phyloP scores from a whole-genome alignment of 2,329 filamentous ascomycete species.

The Apiospora kogelbergensis region DNA sequence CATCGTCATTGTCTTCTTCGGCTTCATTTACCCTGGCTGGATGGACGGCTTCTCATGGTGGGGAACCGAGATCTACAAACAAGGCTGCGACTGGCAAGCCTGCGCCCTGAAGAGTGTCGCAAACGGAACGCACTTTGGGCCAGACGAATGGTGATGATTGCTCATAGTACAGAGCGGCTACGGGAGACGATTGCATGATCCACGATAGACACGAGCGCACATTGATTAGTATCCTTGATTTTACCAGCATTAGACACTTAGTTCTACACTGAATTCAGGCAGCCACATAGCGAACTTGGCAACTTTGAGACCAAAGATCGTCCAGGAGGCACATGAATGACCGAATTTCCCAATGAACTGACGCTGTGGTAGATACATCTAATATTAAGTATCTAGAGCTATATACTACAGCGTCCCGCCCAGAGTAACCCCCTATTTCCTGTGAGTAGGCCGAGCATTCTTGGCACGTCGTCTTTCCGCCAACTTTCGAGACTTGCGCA shows the following conservation, averaged over 20 bases:
- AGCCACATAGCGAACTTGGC: background rate
- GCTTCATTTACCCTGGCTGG: constrained; percentile 77
- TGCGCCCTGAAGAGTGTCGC: constrained; percentile 68
- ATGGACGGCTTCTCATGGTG: constrained; percentile 78
- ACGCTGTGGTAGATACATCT: background rate
- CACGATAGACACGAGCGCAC: background rate
- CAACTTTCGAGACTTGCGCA: constrained; percentile 77
- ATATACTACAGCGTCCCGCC: background rate
- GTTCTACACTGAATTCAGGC: background rate
- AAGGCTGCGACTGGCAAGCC: constrained; percentile 82
- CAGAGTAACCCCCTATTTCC: constrained; percentile 30
- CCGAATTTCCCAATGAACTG: background rate
- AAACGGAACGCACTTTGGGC: constrained; percentile 66
- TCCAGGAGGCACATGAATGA: background rate
- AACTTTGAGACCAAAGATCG: background rate
- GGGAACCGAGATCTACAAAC: constrained; percentile 84
- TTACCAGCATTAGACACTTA: background rate
- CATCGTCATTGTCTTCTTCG: constrained; percentile 82
- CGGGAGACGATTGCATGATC: background rate
- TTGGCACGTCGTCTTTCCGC: constrained; percentile 79
- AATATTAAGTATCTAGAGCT: background rate
- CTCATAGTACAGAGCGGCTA: background rate
- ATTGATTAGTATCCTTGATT: background rate
- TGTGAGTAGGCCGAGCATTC: constrained; percentile 79
- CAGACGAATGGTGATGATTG: constrained; percentile 53